Base-by-base conservation (phyloP, 2,329 filamentous ascomycete genomes). In the Ophiobolus disseminans region DNA sequence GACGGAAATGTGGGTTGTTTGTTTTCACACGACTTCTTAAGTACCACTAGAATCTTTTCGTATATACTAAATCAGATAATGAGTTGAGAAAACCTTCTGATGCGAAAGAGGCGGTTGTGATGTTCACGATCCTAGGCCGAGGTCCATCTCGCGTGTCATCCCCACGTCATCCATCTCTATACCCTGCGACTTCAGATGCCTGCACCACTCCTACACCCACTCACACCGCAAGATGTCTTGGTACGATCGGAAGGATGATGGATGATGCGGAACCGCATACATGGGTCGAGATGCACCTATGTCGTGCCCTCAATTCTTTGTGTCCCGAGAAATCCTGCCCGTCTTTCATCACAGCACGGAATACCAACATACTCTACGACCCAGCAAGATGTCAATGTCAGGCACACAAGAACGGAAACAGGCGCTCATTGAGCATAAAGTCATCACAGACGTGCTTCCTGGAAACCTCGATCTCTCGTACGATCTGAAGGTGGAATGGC, bases 381-480 rank as follows among this genome's bases (percentile, higher is more conserved):
- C n/a, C n/a, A n/a, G n/a, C n/a, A n/a, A n/a, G n/a, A n/a, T n/a
- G n/a, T 3, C 16, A 14, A 55, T 56, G 53, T 32, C 46, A 5
- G 38, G 28, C 23, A 22, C 36, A 9, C 42, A 52, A 44, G 40
- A 40, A 3, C 48, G 19, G 14, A 49, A 48, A n/a, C 50, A 50
- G n/a, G 37, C 37, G 13, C 19, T 59, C 0, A 26, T 30, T 9
- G 40, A 53, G 5, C 45, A 53, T 40, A 60, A 58, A n/a, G 48
- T 63, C 14, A 60, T 61, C 5, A 55, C 58, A 14, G 57, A 60
- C 30, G 57, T 62, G 3, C 40, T 63, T 4, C 47, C 57, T 1
- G 50, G 34, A 7, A 41, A 36, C 30, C 37, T 51, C 2, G 40
- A 47, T 11, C 26, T 55, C 3, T 40, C 49, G 11, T 58, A 62